These are phyloP conservation scores for Jamesozyma rosinii DNA, from an alignment of 805 yeast species.

Conservation along the genomic window DNA sequence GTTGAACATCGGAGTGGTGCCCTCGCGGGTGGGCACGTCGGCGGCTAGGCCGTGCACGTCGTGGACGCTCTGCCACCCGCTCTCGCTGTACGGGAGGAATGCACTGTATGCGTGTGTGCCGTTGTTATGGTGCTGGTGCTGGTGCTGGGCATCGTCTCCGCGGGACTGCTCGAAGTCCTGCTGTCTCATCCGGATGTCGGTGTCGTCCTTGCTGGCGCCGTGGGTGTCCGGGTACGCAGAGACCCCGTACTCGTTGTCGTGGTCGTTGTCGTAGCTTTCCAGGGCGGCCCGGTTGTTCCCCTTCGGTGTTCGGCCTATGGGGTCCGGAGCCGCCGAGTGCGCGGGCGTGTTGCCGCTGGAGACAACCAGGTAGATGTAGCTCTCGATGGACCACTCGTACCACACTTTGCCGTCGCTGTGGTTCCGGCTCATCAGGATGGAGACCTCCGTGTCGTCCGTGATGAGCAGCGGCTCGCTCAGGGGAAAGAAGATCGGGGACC, in stretches of 20 bases:
- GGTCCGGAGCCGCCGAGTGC: background rate
- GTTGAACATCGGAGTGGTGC: background rate
- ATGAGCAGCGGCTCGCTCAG: conserved; percentile 43
- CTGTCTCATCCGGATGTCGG: background rate
- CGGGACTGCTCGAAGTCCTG: background rate
- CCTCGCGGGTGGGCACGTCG: background rate
- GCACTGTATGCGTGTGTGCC: background rate
- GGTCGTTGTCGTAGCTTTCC: background rate
- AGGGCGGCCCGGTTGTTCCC: background rate
- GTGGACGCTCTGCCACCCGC: conserved; percentile 27
- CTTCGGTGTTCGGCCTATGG: background rate
- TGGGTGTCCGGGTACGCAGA: background rate
- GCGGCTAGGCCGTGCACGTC: conserved; percentile 23
- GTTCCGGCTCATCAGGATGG: conserved; percentile 43
- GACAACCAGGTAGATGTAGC: conserved; percentile 37
- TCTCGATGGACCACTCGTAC: conserved; percentile 61
- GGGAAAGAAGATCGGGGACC: conserved; percentile 66
- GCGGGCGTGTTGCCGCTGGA: conserved; percentile 15
- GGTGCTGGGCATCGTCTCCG: background rate
- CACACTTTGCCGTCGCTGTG: conserved; percentile 36
- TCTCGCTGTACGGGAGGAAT: conserved; percentile 10
- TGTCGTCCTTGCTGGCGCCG: background rate
- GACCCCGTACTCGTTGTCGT: background rate
- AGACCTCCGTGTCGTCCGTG: conserved; percentile 47
- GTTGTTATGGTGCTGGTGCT: background rate